phyloP scores from a whole-genome alignment of 331 rosid species.

The Stylosanthes scabra region DNA sequence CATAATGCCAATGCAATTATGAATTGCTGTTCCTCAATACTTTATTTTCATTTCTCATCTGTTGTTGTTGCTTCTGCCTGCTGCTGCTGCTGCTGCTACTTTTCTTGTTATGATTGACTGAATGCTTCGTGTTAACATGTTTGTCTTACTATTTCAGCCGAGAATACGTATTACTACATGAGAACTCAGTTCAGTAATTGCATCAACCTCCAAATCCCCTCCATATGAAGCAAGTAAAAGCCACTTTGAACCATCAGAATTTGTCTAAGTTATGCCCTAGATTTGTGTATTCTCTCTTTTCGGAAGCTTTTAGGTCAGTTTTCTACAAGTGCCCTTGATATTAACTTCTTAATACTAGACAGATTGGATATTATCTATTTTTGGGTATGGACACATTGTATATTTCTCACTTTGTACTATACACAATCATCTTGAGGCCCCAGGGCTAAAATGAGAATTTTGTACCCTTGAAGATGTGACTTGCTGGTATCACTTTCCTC shows the following conservation, averaged over 20 bases:
- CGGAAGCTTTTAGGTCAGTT: constrained; percentile 19
- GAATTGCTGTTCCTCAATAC: not conserved
- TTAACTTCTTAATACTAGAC: constrained; percentile 21
- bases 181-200: constrained; percentile 67
- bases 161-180: constrained; percentile 92
- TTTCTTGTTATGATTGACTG: not conserved
- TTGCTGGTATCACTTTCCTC: not conserved
- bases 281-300: constrained; percentile 39
- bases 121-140: not conserved
- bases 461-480: not conserved
- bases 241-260: constrained; percentile 23
- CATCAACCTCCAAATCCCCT: not conserved
- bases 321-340: constrained; percentile 22
- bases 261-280: constrained; percentile 24
- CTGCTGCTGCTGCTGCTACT: too few relatives aligned
- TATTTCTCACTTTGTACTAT: constrained; percentile 1
- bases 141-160: constrained; percentile 67
- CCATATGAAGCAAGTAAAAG: constrained; percentile 29
- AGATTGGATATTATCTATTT: constrained; percentile 8
- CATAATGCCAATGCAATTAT: not conserved
- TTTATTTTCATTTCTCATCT: too few relatives aligned
- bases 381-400: not conserved
- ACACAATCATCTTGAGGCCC: not conserved
- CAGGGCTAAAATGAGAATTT: constrained; percentile 27
- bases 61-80: too few relatives aligned